phyloP scores from a whole-genome alignment of 2,329 filamentous ascomycete species.

The Iodosphaeria phyllophila region DNA sequence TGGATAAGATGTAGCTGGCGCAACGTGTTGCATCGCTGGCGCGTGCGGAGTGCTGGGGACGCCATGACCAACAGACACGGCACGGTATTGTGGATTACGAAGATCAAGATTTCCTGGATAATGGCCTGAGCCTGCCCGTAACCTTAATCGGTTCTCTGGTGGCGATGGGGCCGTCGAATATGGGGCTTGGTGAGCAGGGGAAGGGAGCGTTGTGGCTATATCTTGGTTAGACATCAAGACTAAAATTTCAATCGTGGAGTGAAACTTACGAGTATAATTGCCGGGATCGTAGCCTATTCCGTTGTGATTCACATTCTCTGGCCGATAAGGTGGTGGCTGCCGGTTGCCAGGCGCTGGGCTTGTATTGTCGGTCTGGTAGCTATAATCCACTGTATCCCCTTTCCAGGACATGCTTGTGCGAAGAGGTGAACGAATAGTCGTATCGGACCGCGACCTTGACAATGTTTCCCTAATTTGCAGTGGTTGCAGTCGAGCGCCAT shows the following conservation, averaged over 20 bases:
- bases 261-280: slow-evolving; percentile 31
- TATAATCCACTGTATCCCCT: slow-evolving; percentile 38
- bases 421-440: slow-evolving; percentile 38
- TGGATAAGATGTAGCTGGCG: slow-evolving; percentile 21
- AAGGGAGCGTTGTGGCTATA: slow-evolving; percentile 26
- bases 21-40: slow-evolving; percentile 14
- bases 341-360: slow-evolving; percentile 28
- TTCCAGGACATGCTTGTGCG: slow-evolving; percentile 46
- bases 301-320: slow-evolving; percentile 24
- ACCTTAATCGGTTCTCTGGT: slow-evolving; percentile 24
- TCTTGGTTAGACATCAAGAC: slow-evolving; percentile 6
- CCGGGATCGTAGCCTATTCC: slow-evolving; percentile 29
- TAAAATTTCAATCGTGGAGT: background rate
- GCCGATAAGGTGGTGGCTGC: slow-evolving; percentile 29
- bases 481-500: slow-evolving; percentile 33
- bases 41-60: slow-evolving; percentile 13
- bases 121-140: slow-evolving; percentile 23
- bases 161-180: slow-evolving; percentile 23
- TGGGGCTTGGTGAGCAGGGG: slow-evolving; percentile 25
- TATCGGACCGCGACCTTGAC: slow-evolving; percentile 35
- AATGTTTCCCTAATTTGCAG: slow-evolving; percentile 38
- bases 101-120: slow-evolving; percentile 14
- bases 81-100: slow-evolving; percentile 14
- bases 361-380: slow-evolving; percentile 24
- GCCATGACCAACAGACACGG: slow-evolving; percentile 10